These are phyloP conservation scores for Mycosarcoma maydis DNA, from an alignment of 1,284 basidiomycete genomes.

Conservation along the genomic window DNA sequence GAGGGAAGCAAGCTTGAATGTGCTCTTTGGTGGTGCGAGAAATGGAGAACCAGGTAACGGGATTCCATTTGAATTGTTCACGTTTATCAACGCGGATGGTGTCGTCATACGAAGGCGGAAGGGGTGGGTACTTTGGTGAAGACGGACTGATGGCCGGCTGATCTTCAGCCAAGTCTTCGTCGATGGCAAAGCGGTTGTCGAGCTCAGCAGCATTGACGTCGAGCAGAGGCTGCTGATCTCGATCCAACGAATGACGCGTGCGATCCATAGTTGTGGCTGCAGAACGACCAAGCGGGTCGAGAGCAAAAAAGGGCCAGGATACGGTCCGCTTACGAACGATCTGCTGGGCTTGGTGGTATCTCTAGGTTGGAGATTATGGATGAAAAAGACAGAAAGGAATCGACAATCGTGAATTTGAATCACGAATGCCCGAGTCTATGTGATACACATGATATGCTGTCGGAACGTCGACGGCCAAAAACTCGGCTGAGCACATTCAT, in stretches of 20 bases:
- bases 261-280: constrained; percentile 18
- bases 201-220: constrained; percentile 28
- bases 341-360: no score
- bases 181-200: constrained; percentile 56
- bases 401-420: no score
- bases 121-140: constrained; percentile 53
- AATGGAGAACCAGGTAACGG: constrained; percentile 35
- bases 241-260: constrained; percentile 21
- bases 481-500: not conserved
- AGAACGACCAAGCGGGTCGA: not conserved
- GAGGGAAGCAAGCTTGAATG: constrained; percentile 45
- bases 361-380: no score
- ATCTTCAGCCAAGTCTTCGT: constrained; percentile 39
- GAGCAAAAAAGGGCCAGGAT: not conserved
- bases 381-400: no score
- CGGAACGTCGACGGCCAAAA: constrained; percentile 1
- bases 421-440: no score
- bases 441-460: not conserved
- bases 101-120: constrained; percentile 55
- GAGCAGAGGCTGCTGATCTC: constrained; percentile 41
- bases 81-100: constrained; percentile 37
- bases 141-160: constrained; percentile 16
- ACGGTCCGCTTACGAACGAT: no score
- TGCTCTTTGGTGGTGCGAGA: constrained; percentile 45
- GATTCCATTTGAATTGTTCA: constrained; percentile 30